Percentiles rank a stretch among this genome's conserved stretches.
phyloP scores from a whole-genome alignment of 495 filamentous ascomycete species.

The Chlorociboria aeruginascens region DNA sequence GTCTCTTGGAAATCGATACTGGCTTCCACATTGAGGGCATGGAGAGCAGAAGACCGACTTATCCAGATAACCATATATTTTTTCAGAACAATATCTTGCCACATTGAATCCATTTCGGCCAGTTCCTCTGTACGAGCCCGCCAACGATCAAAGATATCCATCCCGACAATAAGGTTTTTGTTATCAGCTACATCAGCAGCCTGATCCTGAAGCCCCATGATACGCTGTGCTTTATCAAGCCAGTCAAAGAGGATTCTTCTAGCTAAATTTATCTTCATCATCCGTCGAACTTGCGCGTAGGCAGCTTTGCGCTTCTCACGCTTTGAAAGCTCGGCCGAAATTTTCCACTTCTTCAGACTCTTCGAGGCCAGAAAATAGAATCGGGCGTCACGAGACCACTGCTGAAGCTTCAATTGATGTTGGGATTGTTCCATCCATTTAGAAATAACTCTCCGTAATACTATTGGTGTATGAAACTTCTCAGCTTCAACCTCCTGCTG shows the following conservation, averaged over 20 bases:
- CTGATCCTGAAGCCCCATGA: conserved; percentile 32
- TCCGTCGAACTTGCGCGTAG: conserved; percentile 46
- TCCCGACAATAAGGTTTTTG: conserved; percentile 25
- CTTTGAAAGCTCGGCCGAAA: conserved; percentile 35
- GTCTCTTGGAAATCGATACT: conserved; percentile 33
- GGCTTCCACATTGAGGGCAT: conserved; percentile 38
- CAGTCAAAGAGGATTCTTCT: conserved; percentile 32
- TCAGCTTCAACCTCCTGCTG: conserved; percentile 38
- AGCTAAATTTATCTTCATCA: conserved; percentile 45
- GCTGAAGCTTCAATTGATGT: conserved; percentile 36
- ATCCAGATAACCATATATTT: conserved; percentile 36
- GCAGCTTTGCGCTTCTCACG: conserved; percentile 45
- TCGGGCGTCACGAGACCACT: conserved; percentile 40
- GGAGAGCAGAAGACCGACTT: conserved; percentile 27
- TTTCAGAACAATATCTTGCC: conserved; percentile 22
- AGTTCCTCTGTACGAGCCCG: conserved; percentile 25
- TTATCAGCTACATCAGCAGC: conserved; percentile 30
- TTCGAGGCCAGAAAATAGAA: conserved; percentile 48
- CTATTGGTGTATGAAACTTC: conserved; percentile 39
- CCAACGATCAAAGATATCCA: conserved; percentile 33
- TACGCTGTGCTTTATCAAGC: conserved; percentile 28
- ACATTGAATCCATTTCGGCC: conserved; percentile 10
- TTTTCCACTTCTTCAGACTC: conserved; percentile 43
- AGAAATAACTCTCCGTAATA: conserved; percentile 35
- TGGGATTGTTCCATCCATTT: conserved; percentile 34